Base-by-base conservation (phyloP, 768 basidiomycete species). In the Pleurotus tuoliensis region DNA sequence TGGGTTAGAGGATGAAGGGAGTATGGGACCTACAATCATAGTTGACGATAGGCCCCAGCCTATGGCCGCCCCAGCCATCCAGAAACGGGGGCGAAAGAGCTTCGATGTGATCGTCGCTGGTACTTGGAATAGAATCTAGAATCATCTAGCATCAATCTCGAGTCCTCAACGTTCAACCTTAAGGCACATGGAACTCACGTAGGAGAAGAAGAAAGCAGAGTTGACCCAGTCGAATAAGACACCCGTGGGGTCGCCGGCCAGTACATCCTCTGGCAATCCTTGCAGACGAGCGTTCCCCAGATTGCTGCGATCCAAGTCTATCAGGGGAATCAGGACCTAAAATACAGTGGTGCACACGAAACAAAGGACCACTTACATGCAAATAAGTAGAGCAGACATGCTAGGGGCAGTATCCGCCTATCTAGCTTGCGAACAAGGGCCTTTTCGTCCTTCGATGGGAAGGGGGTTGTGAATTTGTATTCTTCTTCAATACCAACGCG, bases 41-140 rank as follows among this genome's bases (percentile, higher is more conserved):
- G 86, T 86, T 7, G 89, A 90, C 38, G 81, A 83, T n/a, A 83
- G 61, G 2, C 90, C 89, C 90, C 90, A 92, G 34, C 88, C 87
- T 4, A 88, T 67, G 0, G 87, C 83, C 38, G 83, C 76, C 15
- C 68, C 69, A 13, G 85, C 86, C 56, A 91, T 78, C 84, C 85
- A 92, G 47, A 81, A 65, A 13, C 82, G 78, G 3, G 90, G 90
- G 7, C 80, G 84, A 58, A 82, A 82, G 12, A 90, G 73, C 64
- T 91, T 92, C 18, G 88, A 86, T 0, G 70, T 59, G 24, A 89
- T 62, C 0, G 82, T 82, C 5, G 84, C 86, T 2, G 90, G 90
- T 16, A 90, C 68, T 73, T 86, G 84, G 58, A 73, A 85, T 24
- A 90, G 61, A 57, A 92, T 88, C 87, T 90, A 5, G 3, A 53